Conservation (phyloP, 1,139 yeast genomes). For the Geotrichum fermentans region DNA sequence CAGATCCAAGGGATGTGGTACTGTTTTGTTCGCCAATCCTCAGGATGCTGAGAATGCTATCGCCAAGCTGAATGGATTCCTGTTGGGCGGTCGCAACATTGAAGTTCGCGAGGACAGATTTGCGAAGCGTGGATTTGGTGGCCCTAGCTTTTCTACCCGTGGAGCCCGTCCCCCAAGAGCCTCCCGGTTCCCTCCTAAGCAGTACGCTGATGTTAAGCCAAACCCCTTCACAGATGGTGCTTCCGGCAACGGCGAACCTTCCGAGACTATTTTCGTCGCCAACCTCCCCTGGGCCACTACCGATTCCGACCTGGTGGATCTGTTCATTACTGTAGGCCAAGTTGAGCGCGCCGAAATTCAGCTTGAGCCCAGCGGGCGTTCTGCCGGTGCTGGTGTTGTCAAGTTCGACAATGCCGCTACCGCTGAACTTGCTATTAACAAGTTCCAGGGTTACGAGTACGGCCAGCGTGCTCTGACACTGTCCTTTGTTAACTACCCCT, state of each 20-base stretch:
- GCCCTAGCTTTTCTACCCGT: conserved; percentile 22
- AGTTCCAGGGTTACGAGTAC: conserved; percentile 72
- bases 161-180: conserved; percentile 21
- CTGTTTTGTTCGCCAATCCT: conserved; percentile 78
- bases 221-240: conserved; percentile 60
- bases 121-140: conserved; percentile 42
- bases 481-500: conserved; percentile 47
- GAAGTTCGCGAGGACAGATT: conserved; percentile 49
- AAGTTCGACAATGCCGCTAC: conserved; percentile 62
- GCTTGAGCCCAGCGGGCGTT: conserved; percentile 58
- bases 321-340: conserved; percentile 79
- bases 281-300: conserved; percentile 89
- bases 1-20: conserved; percentile 82
- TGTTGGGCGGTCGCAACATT: conserved; percentile 83
- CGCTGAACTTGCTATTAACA: conserved; percentile 70
- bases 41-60: conserved; percentile 89
- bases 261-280: conserved; percentile 60
- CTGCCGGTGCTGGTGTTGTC: conserved; percentile 82
- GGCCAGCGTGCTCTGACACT: conserved; percentile 73
- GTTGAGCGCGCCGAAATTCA: conserved; percentile 77
- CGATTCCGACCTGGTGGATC: conserved; percentile 74
- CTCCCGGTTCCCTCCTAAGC: conserved; percentile 15
- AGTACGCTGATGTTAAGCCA: conserved; percentile 18
- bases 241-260: conserved; percentile 57
- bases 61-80: conserved; percentile 88